Evolutionary conservation across 331 rosid species (phyloP), one percentile per base, ranked within the genome.

Genomic region (Erythrophleum ivorense): DNA sequence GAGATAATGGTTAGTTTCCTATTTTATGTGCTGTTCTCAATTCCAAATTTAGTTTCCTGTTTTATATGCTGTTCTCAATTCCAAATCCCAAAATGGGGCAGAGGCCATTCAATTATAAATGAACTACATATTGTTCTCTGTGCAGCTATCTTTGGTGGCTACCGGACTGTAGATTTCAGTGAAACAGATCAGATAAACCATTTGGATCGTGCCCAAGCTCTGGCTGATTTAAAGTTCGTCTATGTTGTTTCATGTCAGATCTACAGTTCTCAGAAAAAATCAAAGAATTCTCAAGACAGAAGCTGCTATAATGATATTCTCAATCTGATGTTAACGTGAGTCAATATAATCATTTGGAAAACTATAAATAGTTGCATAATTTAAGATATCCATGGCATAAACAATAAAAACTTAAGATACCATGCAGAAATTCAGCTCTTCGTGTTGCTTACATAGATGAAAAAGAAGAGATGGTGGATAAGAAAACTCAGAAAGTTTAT

Each of bases 391-490:
- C 79, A 49, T 83, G 57, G 53, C 46, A 73, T 88, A 65, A 72
- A 84, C 77, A 62, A 73, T 76, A 19, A 80, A 79, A 82, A 46
- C 71, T 50, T 50, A 33, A 81, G 58, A 50, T 58, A 48, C 57
- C 54, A 21, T 86, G 81, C 88, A 96, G 99, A 72, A 55, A 96
- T 84, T 70, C 85, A 82, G 89, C 97, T 54, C 97, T 96, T 49
- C 97, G 99, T 18, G 90, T 96, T 80, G 99, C 99, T 79, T 96
- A 96, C 87, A 91, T 96, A 50, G 99, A 96, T 88, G 92, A 87
- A 90, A 76, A 81, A 54, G 99, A 92, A 80, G 91, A 88, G 71
- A 59, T 90, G 19, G 86, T 83, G 82, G 70, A 65, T 50, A 91
- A 88, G 82, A 86, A 75, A 85, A 21, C 82, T 48, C 87, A 84